Percentiles rank a stretch among this genome's conserved stretches.
These are phyloP conservation scores for Crithidia thermophila DNA, from an alignment of 208 protist species.

Conservation along the genomic window DNA sequence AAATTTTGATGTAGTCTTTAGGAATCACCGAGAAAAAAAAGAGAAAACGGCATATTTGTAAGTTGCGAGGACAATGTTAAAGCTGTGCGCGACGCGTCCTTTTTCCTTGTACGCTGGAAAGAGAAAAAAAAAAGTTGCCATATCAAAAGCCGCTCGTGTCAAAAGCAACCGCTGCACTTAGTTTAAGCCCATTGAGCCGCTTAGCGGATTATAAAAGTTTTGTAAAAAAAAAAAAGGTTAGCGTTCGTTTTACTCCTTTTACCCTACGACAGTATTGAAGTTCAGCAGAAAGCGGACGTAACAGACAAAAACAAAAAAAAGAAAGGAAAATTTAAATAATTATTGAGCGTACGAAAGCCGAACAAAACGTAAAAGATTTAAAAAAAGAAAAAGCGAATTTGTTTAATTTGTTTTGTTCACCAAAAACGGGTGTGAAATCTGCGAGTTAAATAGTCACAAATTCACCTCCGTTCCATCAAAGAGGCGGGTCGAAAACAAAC, in stretches of 20 bases:
- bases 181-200: slow-evolving; percentile 13
- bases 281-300: background rate
- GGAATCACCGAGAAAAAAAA: slow-evolving; percentile 6
- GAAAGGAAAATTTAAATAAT: background rate
- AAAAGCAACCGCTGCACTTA: slow-evolving; percentile 2
- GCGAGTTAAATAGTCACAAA: no score
- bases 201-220: slow-evolving; percentile 20
- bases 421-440: no score
- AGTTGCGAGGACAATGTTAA: no score
- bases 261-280: background rate
- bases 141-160: background rate
- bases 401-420: no score
- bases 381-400: no score
- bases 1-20: no score
- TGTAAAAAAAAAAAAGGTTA: slow-evolving; percentile 18
- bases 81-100: background rate
- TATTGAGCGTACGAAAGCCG: background rate
- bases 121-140: background rate
- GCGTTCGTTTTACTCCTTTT: slow-evolving; percentile 2
- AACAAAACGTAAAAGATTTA: background rate
- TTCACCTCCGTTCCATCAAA: no score
- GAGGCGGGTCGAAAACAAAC: no score
- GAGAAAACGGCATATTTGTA: background rate
- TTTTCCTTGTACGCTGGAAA: background rate
- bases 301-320: background rate